Conservation (phyloP, 73 alveolate species). For the Paramecium sonneborni region DNA sequence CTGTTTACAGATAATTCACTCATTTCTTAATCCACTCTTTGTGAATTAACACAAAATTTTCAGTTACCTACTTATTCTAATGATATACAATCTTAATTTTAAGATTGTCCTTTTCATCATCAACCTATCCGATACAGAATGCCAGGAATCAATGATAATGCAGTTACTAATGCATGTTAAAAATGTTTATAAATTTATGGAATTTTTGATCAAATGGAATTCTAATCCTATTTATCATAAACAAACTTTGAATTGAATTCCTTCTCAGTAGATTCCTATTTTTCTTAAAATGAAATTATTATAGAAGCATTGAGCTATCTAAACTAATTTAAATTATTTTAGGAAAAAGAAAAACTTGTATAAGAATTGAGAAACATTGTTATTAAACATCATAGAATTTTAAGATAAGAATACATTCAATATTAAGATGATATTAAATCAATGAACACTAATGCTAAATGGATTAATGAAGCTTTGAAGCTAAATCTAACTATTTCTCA, state of each 20-base stretch:
- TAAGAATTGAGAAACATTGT: constrained; percentile 19
- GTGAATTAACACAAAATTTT: neutral
- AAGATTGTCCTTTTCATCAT: constrained; percentile 28
- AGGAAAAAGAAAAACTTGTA: neutral
- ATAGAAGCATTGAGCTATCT: constrained; percentile 27
- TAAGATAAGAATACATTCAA: neutral
- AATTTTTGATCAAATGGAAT: neutral
- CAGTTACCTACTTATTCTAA: neutral
- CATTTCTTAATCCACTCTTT: neutral
- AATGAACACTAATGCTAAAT: constrained; percentile 31
- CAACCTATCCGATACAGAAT: neutral
- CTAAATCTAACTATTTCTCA: neutral
- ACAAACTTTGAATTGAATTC: neutral
- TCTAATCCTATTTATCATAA: neutral
- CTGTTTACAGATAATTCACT: neutral
- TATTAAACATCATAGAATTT: neutral
- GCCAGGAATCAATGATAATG: constrained; percentile 16
- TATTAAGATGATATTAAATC: neutral
- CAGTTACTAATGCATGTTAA: constrained; percentile 18
- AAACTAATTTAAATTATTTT: neutral
- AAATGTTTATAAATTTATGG: constrained; percentile 33
- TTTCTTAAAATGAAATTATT: neutral
- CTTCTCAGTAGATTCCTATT: neutral
- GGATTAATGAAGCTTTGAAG: constrained; percentile 47
- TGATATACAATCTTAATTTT: neutral